These are phyloP conservation scores for Ceratobasidium sp. DNA, from an alignment of 1,284 basidiomycete genomes.

Conservation along the genomic window DNA sequence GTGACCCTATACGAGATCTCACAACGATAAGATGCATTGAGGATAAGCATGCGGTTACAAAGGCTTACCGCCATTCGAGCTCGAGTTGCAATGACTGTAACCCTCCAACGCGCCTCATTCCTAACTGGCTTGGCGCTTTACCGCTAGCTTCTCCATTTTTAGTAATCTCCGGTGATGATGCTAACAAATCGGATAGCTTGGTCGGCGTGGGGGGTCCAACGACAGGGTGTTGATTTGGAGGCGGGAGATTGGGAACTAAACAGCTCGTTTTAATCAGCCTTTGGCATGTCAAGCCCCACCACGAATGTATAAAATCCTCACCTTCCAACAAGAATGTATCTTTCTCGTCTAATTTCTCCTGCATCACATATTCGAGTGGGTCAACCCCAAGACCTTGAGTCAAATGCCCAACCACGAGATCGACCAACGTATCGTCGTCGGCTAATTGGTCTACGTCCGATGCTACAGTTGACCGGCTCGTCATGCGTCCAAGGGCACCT, in stretches of 20 bases:
- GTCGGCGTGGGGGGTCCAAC: neutral
- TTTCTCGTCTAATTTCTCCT: slow-evolving; percentile 26
- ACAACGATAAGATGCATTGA: neutral
- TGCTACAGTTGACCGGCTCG: neutral
- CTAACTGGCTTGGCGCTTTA: neutral
- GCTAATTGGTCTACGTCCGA: slow-evolving; percentile 13
- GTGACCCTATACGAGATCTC: slow-evolving; percentile 3
- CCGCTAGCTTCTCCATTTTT: neutral
- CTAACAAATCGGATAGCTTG: neutral
- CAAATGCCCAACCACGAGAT: neutral
- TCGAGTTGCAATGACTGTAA: slow-evolving; percentile 30
- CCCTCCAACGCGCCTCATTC: neutral
- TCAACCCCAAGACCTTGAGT: neutral
- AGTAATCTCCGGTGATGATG: neutral
- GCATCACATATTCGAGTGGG: slow-evolving; percentile 17
- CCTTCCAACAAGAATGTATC: slow-evolving; percentile 23
- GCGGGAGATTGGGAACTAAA: slow-evolving; percentile 16
- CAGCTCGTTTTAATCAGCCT: neutral
- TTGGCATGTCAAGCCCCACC: neutral
- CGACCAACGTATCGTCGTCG: slow-evolving; percentile 9
- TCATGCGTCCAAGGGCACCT: too few species aligned
- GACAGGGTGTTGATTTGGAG: neutral
- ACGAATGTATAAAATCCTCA: neutral
- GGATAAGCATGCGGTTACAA: neutral
- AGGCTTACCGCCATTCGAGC: slow-evolving; percentile 16